These are phyloP conservation scores for Aspergillus sparsus DNA, from an alignment of 495 filamentous ascomycete genomes.

Conservation along the genomic window DNA sequence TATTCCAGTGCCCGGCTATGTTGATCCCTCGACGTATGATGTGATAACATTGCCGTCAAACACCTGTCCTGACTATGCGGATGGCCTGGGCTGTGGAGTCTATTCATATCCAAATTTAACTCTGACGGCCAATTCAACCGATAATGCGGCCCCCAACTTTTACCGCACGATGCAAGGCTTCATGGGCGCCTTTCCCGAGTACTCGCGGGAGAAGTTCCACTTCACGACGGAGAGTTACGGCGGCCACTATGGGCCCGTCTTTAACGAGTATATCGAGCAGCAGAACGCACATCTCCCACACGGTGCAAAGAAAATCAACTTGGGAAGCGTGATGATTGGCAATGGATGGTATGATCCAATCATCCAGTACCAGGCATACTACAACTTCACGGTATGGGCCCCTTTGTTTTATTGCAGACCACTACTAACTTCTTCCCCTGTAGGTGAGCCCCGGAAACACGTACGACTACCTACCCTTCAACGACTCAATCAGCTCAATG, in stretches of 20 bases:
- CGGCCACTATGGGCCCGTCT: slow-evolving; percentile 62
- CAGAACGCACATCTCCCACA: slow-evolving; percentile 52
- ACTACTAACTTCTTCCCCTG: neutral
- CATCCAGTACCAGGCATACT: slow-evolving; percentile 63
- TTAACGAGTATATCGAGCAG: slow-evolving; percentile 53
- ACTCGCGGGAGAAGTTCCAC: slow-evolving; percentile 56
- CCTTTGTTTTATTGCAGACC: neutral
- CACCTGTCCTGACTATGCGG: slow-evolving; percentile 57
- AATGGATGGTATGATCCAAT: slow-evolving; percentile 62
- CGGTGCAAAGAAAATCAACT: slow-evolving; percentile 37
- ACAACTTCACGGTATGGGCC: slow-evolving; percentile 54
- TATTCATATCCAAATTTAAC: slow-evolving; percentile 53
- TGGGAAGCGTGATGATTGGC: slow-evolving; percentile 58
- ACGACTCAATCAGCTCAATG: slow-evolving; percentile 42
- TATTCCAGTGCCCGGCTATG: slow-evolving; percentile 35
- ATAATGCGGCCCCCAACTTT: slow-evolving; percentile 56
- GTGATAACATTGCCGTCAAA: slow-evolving; percentile 40
- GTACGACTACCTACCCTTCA: slow-evolving; percentile 58
- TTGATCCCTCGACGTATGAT: slow-evolving; percentile 8
- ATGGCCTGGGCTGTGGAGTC: slow-evolving; percentile 51
- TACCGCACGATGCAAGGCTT: slow-evolving; percentile 64
- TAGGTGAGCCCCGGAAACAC: slow-evolving; percentile 53
- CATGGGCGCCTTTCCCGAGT: slow-evolving; percentile 63
- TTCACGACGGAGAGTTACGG: slow-evolving; percentile 63
- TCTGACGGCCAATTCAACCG: slow-evolving; percentile 56